Conservation (phyloP, 768 basidiomycete genomes). For the Coprinellus micaceus region DNA sequence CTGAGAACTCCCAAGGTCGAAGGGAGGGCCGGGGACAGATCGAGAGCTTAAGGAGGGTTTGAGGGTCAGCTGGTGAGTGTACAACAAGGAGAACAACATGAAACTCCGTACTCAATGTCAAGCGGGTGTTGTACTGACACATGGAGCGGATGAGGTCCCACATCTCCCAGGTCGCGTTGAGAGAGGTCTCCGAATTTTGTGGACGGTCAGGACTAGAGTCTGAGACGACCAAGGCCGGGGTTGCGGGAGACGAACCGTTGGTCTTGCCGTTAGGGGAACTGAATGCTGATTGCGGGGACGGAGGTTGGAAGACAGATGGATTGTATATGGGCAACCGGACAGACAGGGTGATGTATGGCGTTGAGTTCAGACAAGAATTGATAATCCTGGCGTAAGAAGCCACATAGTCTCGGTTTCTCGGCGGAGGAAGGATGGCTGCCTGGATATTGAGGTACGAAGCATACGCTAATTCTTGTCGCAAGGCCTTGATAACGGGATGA, state of each 20-base stretch:
- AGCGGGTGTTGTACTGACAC: conserved; percentile 76
- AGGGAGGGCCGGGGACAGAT: conserved; percentile 86
- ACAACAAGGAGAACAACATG: conserved; percentile 2
- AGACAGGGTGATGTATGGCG: conserved; percentile 74
- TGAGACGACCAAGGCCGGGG: conserved; percentile 37
- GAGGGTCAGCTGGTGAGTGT: not conserved
- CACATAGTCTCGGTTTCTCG: conserved; percentile 75
- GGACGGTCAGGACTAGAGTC: conserved; percentile 28
- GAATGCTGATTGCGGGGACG: conserved; percentile 18
- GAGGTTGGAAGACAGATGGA: conserved; percentile 53
- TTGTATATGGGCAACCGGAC: conserved; percentile 83
- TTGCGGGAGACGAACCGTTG: conserved; percentile 10
- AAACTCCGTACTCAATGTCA: conserved; percentile 61
- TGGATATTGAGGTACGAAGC: conserved; percentile 89
- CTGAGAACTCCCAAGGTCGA: conserved; percentile 68
- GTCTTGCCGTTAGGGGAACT: conserved; percentile 1
- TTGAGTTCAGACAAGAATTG: conserved; percentile 67
- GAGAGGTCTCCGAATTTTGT: conserved; percentile 46
- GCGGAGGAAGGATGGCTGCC: conserved; percentile 84
- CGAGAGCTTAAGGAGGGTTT: conserved; percentile 62
- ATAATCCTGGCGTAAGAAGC: conserved; percentile 93
- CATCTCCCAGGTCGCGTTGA: conserved; percentile 92
- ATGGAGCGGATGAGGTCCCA: conserved; percentile 93
- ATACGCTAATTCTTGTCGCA: conserved; percentile 89
- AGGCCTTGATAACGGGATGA: conserved; percentile 52